Conservation (phyloP, 1,284 basidiomycete species). For the Cutaneotrichosporon sp. region DNA sequence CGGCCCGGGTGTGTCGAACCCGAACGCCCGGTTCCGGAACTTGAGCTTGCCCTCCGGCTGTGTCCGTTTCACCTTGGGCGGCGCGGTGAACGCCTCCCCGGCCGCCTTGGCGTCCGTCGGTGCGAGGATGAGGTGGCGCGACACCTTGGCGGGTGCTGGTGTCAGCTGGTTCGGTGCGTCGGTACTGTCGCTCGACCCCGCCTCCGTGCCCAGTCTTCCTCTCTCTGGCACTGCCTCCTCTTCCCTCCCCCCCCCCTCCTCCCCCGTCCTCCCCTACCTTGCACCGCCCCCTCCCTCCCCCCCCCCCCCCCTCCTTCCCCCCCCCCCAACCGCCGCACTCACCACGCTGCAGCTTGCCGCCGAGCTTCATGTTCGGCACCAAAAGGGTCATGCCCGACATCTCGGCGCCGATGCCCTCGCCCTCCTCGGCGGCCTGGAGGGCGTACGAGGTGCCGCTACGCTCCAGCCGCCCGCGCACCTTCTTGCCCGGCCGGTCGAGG, state of each 20-base stretch:
- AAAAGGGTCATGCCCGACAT: conserved; percentile 48
- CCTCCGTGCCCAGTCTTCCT: too few species aligned
- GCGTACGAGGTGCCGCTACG: conserved; percentile 36
- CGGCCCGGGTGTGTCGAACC: conserved; percentile 44
- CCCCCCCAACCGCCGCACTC: too few species aligned
- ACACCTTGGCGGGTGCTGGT: conserved; percentile 44
- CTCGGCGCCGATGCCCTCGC: conserved; percentile 42
- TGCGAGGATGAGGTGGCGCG: conserved; percentile 42
- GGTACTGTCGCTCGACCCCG: too few species aligned
- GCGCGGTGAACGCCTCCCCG: neutral
- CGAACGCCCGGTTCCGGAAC: conserved; percentile 44
- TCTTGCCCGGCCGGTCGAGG: conserved; percentile 11
- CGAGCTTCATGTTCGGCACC: conserved; percentile 32
- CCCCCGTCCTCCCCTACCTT: too few species aligned
- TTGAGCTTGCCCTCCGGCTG: conserved; percentile 46
- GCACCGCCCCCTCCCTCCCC: too few species aligned
- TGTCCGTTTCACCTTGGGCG: conserved; percentile 28
- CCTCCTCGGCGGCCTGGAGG: conserved; percentile 28
- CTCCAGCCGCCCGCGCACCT: conserved; percentile 28
- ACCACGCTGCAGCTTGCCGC: conserved; percentile 44
- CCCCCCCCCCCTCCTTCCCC: too few species aligned
- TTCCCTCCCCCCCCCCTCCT: too few species aligned
- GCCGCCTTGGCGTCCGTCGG: conserved; percentile 20
- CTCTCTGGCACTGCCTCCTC: too few species aligned
- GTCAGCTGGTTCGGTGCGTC: too few species aligned